A percentile compares a stretch with the other conserved stretches of the same genome.
Conservation (phyloP, 257 asterid species). For the Fraxinus excelsior region DNA sequence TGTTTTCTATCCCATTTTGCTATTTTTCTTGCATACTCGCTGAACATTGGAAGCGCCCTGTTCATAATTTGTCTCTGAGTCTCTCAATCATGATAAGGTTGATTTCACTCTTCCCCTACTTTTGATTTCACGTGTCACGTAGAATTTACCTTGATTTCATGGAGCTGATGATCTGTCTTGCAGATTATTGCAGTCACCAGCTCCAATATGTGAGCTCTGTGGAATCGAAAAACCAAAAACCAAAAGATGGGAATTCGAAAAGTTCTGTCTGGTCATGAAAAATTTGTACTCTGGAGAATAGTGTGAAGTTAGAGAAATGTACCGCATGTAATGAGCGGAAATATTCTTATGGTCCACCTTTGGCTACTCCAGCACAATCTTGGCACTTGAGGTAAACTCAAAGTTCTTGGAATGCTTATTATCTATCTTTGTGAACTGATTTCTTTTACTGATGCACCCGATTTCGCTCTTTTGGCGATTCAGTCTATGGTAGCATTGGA, state of each 20-base stretch:
- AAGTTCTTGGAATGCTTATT: background rate
- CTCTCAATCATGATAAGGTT: background rate
- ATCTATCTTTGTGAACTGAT: background rate
- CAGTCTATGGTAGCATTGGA: background rate
- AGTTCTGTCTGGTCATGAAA: slow-evolving; percentile 65
- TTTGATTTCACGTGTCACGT: background rate
- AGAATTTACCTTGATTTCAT: background rate
- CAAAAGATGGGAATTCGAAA: slow-evolving; percentile 44
- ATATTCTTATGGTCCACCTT: slow-evolving; percentile 70
- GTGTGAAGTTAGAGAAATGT: slow-evolving; percentile 61
- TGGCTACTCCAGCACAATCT: slow-evolving; percentile 53
- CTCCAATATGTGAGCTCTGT: slow-evolving; percentile 81
- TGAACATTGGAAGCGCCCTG: background rate
- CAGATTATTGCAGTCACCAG: slow-evolving; percentile 57
- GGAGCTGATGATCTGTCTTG: slow-evolving; percentile 18
- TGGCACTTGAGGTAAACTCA: slow-evolving; percentile 55
- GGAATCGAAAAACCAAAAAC: slow-evolving; percentile 51
- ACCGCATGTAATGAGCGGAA: slow-evolving; percentile 77
- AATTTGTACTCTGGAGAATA: slow-evolving; percentile 77
- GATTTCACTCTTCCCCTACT: background rate
- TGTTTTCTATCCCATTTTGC: background rate
- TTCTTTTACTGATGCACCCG: background rate
- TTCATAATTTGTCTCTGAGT: background rate
- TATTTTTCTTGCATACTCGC: background rate
- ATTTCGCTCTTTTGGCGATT: background rate